Evolutionary conservation across 148 eudicot genomes (phyloP), one percentile per base, ranked within the genome.

Genomic region (Rhododendron mucronatum): DNA sequence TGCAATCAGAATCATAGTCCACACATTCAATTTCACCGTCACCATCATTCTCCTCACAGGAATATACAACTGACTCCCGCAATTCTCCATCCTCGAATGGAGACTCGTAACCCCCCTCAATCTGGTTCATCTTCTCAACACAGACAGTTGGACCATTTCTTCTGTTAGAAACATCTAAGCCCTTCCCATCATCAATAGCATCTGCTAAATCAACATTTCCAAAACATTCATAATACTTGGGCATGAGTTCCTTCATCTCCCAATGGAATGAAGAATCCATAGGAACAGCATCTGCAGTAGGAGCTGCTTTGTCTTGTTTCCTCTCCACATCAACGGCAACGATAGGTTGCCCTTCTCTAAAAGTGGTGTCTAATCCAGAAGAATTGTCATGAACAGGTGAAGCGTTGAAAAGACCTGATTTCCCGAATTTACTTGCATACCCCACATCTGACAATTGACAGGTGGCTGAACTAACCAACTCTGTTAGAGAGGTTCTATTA

Each of bases 21-120:
- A 91, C 92, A 82, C 85, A 92, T 83, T 93, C 96, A 88, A 81
- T 87, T 86, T 93, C 94, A n/a, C 85, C 61, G 45, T 90, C 92
- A 69, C 87, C 81, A n/a, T 91, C 93, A 86, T 90, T 92, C 8
- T 90, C 93, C 82, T 91, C 92, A 91, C 90, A 93, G 28, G 87
- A 82, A 84, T 77, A 87, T 41, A 69, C 57, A 48, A 73, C 53
- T 18, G 93, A 86, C 84, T 92, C 95, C 89, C 95, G 89, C 71
- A 95, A 85, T 81, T 95, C 98, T 44, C 95, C 96, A 90, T 95
- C 98, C 88, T 93, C 98, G 59, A 91, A 90, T 23, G 95, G 92
- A 88, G 95, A 93, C 85, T 95, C 98, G 89, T 88, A 93, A 84
- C 91, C 94, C 51, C 85, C 85, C 83, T 90, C 89, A 39, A 83